Conservation (phyloP, 331 rosid genomes). For the Quercus lobata region DNA sequence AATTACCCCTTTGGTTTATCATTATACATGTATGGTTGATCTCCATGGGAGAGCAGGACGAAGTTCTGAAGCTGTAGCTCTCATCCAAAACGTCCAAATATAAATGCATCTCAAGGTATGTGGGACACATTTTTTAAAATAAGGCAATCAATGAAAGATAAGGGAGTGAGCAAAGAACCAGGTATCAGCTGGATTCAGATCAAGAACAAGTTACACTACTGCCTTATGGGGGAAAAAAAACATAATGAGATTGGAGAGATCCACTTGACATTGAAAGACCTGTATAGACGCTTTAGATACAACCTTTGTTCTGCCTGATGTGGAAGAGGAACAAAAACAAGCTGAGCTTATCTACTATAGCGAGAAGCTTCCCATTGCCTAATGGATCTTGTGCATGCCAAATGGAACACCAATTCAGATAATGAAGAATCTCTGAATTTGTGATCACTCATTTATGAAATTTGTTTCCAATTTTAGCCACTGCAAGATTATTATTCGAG, state of each 20-base stretch:
- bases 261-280: not conserved
- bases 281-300: conserved; percentile 6
- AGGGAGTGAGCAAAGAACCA: conserved; percentile 25
- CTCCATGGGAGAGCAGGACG: conserved; percentile 28
- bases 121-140: conserved; percentile 11
- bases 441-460: conserved; percentile 26
- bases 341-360: not conserved
- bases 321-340: conserved; percentile 23
- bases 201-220: conserved; percentile 16
- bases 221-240: not conserved
- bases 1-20: conserved; percentile 24
- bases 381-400: not conserved
- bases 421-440: not conserved
- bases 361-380: not conserved
- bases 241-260: conserved; percentile 14
- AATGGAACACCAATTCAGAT: not conserved
- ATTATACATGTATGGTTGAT: conserved; percentile 37
- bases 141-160: conserved; percentile 16
- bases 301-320: conserved; percentile 17
- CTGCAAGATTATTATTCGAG: conserved; percentile 16
- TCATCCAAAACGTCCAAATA: conserved; percentile 19
- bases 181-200: conserved; percentile 23
- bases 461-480: conserved; percentile 11
- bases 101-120: conserved; percentile 21
- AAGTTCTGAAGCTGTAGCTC: conserved; percentile 28